phyloP scores from a whole-genome alignment of 768 basidiomycete species.

The Ramaria sp. region DNA sequence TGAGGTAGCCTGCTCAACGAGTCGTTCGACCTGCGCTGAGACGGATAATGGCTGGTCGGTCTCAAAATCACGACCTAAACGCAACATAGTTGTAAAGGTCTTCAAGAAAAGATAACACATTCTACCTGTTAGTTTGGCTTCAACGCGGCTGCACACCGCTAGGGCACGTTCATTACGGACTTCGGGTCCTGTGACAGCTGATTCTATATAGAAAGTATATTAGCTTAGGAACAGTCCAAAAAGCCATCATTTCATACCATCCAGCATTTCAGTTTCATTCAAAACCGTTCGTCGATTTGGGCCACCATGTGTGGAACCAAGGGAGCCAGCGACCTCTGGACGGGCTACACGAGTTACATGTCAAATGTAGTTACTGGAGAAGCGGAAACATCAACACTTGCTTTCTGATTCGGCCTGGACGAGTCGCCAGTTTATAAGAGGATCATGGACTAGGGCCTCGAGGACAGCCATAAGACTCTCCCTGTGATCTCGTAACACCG shows the following conservation, averaged over 20 bases:
- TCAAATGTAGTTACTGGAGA: slow-evolving; percentile 39
- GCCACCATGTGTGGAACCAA: slow-evolving; percentile 9
- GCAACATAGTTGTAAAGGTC: too few relatives aligned
- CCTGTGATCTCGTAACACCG: slow-evolving; percentile 35
- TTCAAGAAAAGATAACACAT: too few relatives aligned
- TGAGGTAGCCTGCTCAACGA: slow-evolving; percentile 32
- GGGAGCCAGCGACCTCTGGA: slow-evolving; percentile 21
- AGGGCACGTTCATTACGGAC: slow-evolving; percentile 33
- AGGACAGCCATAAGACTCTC: slow-evolving; percentile 38
- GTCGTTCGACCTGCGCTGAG: slow-evolving; percentile 30
- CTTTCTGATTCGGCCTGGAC: slow-evolving; percentile 20
- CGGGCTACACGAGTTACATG: too few relatives aligned
- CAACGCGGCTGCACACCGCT: slow-evolving; percentile 32
- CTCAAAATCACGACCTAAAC: slow-evolving; percentile 34
- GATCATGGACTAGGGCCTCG: slow-evolving; percentile 40
- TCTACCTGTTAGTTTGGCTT: slow-evolving; percentile 33
- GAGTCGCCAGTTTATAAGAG: slow-evolving; percentile 33
- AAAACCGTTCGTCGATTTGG: slow-evolving; percentile 21
- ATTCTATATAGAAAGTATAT: slow-evolving; percentile 10
- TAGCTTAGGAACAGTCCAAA: background rate
- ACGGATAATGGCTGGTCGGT: slow-evolving; percentile 26
- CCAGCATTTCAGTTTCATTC: slow-evolving; percentile 29
- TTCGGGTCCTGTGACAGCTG: slow-evolving; percentile 20
- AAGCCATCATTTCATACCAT: slow-evolving; percentile 20
- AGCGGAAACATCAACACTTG: slow-evolving; percentile 13